Evolutionary conservation across 1,284 basidiomycete genomes (phyloP).

Genomic region (Athelia sp.): DNA sequence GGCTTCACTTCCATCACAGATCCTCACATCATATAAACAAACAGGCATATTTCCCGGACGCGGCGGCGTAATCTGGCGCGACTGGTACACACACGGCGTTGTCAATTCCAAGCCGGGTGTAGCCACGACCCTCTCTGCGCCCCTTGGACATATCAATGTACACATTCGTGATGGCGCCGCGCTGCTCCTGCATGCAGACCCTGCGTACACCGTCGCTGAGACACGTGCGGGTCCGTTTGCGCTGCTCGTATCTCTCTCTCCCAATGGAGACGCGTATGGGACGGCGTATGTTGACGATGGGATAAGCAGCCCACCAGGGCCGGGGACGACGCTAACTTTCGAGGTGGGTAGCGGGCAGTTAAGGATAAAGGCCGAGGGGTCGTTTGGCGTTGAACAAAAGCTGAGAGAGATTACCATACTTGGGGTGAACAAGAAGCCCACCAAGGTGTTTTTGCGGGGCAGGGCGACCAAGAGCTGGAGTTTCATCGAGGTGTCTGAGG

Average conservation of each 20-base stretch:
- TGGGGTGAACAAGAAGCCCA: conserved; percentile 33
- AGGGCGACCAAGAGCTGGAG: conserved; percentile 24
- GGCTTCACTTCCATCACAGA: not conserved
- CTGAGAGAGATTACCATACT: conserved; percentile 44
- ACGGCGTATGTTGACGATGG: conserved; percentile 65
- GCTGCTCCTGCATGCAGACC: conserved; percentile 49
- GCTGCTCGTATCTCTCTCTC: conserved; percentile 48
- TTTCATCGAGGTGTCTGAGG: conserved; percentile 25
- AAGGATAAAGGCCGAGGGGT: conserved; percentile 32
- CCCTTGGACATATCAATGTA: conserved; percentile 67
- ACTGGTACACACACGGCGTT: conserved; percentile 68
- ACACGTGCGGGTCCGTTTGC: conserved; percentile 50
- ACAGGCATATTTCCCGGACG: conserved; percentile 59
- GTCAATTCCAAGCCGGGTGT: conserved; percentile 32
- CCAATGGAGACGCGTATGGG: conserved; percentile 44
- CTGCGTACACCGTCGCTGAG: conserved; percentile 55
- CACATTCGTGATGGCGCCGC: conserved; percentile 59
- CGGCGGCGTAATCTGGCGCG: conserved; percentile 61
- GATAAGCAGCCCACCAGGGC: conserved; percentile 45
- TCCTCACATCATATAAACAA: not conserved
- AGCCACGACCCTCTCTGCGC: conserved; percentile 46
- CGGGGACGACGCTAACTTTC: conserved; percentile 41
- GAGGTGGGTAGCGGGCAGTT: conserved; percentile 25
- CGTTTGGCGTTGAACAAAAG: conserved; percentile 35
- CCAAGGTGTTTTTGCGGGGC: conserved; percentile 27